Base-by-base conservation (phyloP, 805 yeast species). In the Candida jianshihensis region DNA sequence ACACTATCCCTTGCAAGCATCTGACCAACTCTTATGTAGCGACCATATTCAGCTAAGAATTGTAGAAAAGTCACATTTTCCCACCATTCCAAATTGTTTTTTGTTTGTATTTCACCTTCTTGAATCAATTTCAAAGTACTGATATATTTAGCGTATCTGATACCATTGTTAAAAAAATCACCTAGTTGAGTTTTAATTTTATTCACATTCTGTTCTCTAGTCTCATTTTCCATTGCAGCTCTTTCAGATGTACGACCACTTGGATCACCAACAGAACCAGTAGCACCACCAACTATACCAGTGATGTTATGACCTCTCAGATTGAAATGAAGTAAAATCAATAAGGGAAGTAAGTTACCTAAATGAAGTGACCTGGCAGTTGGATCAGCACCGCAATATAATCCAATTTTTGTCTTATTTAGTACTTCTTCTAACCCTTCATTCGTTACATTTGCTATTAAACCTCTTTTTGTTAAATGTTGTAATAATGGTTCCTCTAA, bases 301-400 rank as follows among this genome's bases (percentile, higher is more conserved):
- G 80, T 75, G n/a, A 87, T 75, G 41, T 74, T 72, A 55, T 88
- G 96, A 2, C 98, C 98, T 24, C 92, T 65, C 22, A 88, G 60
- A 43, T 76, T 77, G 57, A 88, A 88, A 58, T 92, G 96, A 30
- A 92, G 63, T 31, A 90, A 61, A 2, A 86, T 75, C 80, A 92
- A 75, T 44, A 92, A 60, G 1, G 98, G 98, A 22, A 92, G 64
- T 35, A 92, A 61, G 50, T 92, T 92, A 3, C 98, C 98, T 46
- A 92, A 60, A 60, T 92, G 98, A 13, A 92, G 64, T 1, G 97
- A 88, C 33, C 55, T 65, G 1, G 97, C 97, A 0, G 96, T 80
- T 2, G 98, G 98, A 54, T 92, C 98, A 1, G 96, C 97, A 10
- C 98, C 98, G 57, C 95, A 81, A 58, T 90, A 90, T 7, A 87